These are phyloP conservation scores for Dentipellis sp. DNA, from an alignment of 768 basidiomycete genomes.

Conservation along the genomic window DNA sequence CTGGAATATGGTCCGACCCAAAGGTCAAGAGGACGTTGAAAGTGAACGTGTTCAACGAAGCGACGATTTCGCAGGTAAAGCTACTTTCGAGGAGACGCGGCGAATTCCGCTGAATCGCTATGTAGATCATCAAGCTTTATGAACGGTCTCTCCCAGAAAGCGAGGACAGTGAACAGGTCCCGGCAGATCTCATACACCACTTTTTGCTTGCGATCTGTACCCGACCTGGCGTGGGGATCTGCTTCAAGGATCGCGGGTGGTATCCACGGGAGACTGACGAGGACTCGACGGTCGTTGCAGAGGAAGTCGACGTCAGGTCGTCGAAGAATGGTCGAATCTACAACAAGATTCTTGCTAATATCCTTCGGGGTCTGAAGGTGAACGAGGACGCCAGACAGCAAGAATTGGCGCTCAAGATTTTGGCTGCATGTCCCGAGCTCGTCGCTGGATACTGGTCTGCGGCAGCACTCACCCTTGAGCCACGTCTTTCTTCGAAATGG, in stretches of 20 bases:
- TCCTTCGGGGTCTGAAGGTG: conserved; percentile 70
- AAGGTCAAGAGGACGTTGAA: conserved; percentile 67
- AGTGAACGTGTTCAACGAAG: conserved; percentile 62
- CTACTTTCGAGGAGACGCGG: background rate
- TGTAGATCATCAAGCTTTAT: conserved; percentile 67
- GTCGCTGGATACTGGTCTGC: conserved; percentile 71
- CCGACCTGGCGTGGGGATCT: conserved; percentile 73
- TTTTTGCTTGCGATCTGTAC: conserved; percentile 82
- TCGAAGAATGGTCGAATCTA: conserved; percentile 45
- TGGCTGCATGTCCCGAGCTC: conserved; percentile 80
- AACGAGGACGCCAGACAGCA: conserved; percentile 85
- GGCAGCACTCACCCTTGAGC: conserved; percentile 67
- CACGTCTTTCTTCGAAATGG: conserved; percentile 85
- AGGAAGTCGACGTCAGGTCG: conserved; percentile 28
- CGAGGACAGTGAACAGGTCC: conserved; percentile 41
- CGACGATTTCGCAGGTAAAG: conserved; percentile 50
- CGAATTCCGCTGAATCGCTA: background rate
- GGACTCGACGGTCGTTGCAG: conserved; percentile 23
- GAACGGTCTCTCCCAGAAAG: conserved; percentile 45
- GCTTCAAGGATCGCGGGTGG: conserved; percentile 88
- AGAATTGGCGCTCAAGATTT: conserved; percentile 72
- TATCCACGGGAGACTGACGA: conserved; percentile 61
- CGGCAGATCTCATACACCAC: conserved; percentile 77
- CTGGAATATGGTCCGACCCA: conserved; percentile 64
- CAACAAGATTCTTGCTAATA: conserved; percentile 75